These are phyloP conservation scores for Sphaerulina vaccinii DNA, from an alignment of 2,329 filamentous ascomycete genomes.

Conservation along the genomic window DNA sequence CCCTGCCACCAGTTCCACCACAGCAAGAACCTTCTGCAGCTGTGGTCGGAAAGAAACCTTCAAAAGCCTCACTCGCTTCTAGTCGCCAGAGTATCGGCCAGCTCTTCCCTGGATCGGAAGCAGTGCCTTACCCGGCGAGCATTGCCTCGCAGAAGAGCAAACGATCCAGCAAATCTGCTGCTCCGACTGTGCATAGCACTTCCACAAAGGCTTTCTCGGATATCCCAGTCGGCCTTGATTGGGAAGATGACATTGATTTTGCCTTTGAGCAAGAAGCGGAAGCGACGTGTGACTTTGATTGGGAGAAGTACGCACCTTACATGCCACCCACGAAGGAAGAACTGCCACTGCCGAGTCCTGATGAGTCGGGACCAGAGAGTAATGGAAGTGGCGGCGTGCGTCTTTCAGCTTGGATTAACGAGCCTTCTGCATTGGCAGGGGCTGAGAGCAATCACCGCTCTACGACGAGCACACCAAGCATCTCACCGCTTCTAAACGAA, in stretches of 20 bases:
- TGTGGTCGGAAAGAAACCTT: constrained; percentile 11
- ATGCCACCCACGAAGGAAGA: constrained; percentile 12
- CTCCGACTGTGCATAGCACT: constrained; percentile 12
- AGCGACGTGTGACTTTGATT: constrained; percentile 61
- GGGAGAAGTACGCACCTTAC: constrained; percentile 39
- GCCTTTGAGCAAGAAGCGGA: constrained; percentile 62
- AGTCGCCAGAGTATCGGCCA: constrained; percentile 11
- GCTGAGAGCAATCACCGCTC: constrained; percentile 8
- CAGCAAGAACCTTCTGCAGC: constrained; percentile 3
- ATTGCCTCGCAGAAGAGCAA: constrained; percentile 16
- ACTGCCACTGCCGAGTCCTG: constrained; percentile 18
- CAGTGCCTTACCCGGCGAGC: constrained; percentile 11
- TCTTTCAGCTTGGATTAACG: constrained; percentile 23
- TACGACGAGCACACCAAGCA: background rate
- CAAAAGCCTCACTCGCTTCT: constrained; percentile 14
- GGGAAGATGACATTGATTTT: constrained; percentile 64
- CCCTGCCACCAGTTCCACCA: constrained; percentile 17
- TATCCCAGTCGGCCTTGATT: constrained; percentile 45
- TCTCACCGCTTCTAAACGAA: constrained; percentile 1
- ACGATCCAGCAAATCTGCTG: constrained; percentile 17
- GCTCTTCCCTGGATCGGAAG: constrained; percentile 7
- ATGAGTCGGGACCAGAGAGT: constrained; percentile 13
- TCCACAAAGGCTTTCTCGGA: constrained; percentile 19
- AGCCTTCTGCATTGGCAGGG: constrained; percentile 13
- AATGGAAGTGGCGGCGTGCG: constrained; percentile 23